Conservation (phyloP, 1,284 basidiomycete species). For the Polyporus tsugae region DNA sequence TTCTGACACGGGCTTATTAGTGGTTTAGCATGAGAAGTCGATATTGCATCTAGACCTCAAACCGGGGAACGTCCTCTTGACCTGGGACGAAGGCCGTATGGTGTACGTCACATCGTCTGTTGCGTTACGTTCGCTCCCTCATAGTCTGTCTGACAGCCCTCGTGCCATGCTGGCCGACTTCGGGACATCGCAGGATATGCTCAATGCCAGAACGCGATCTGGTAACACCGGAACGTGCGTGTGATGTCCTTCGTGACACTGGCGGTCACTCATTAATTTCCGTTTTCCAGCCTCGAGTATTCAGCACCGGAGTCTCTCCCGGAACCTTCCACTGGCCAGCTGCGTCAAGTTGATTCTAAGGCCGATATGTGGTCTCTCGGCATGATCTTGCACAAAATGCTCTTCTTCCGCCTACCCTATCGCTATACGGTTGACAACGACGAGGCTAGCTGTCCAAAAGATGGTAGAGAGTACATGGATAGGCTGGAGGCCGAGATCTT, state of each 20-base stretch:
- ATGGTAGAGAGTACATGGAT: conserved; percentile 67
- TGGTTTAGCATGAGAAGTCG: conserved; percentile 77
- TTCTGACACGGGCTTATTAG: not conserved
- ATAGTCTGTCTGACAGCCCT: conserved; percentile 53
- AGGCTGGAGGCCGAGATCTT: conserved; percentile 79
- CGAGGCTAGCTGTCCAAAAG: conserved; percentile 50
- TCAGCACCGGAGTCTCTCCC: conserved; percentile 88
- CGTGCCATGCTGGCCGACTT: conserved; percentile 94
- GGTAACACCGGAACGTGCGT: conserved; percentile 95
- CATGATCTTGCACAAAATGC: conserved; percentile 91
- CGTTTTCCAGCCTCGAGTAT: conserved; percentile 69
- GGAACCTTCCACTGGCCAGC: conserved; percentile 68
- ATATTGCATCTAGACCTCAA: conserved; percentile 94
- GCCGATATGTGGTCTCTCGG: conserved; percentile 91
- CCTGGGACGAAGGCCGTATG: conserved; percentile 89
- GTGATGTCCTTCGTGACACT: conserved; percentile 20
- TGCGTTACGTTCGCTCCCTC: not conserved
- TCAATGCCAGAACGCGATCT: conserved; percentile 73
- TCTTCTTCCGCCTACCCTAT: conserved; percentile 90
- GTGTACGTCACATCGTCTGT: conserved; percentile 56
- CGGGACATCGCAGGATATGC: conserved; percentile 91
- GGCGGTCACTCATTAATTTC: not conserved
- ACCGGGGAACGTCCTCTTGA: conserved; percentile 91
- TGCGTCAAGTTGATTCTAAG: conserved; percentile 84
- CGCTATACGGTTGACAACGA: conserved; percentile 65